phyloP scores from a whole-genome alignment of 139 green algal species.

The Chlamydomonas sp. region DNA sequence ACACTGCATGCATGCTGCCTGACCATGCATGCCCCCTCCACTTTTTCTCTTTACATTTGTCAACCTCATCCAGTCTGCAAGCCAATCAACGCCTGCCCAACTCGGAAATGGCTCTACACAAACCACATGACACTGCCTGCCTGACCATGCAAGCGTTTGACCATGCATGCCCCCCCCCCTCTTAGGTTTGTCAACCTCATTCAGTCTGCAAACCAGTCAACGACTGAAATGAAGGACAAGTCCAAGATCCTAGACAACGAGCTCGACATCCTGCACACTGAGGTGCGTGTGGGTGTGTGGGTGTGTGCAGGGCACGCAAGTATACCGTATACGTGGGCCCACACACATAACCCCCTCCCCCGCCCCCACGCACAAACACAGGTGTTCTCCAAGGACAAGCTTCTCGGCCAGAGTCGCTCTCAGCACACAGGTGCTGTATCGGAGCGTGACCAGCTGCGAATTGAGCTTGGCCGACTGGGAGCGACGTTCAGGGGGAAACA shows the following conservation, averaged over 20 bases:
- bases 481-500: slow-evolving; percentile 56
- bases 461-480: slow-evolving; percentile 50
- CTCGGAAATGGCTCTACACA: too few relatives aligned
- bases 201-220: slow-evolving; percentile 50
- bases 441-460: slow-evolving; percentile 52
- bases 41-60: too few relatives aligned
- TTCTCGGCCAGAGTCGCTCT: slow-evolving; percentile 44
- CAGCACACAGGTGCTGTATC: slow-evolving; percentile 35
- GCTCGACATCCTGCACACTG: slow-evolving; percentile 59
- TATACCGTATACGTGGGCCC: neutral
- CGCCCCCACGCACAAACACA: neutral
- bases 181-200: slow-evolving; percentile 14
- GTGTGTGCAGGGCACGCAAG: neutral
- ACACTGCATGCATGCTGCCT: too few relatives aligned
- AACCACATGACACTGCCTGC: too few relatives aligned
- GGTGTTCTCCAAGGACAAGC: slow-evolving; percentile 49
- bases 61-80: slow-evolving; percentile 52
- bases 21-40: too few relatives aligned
- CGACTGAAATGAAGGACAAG: slow-evolving; percentile 72
- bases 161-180: too few relatives aligned
- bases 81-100: neutral
- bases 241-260: slow-evolving; percentile 68
- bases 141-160: neutral
- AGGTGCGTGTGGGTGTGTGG: slow-evolving; percentile 20
- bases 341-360: neutral